These are phyloP conservation scores for Blastobotrys raffinosifermentans DNA, from an alignment of 1,139 yeast genomes.

Conservation along the genomic window DNA sequence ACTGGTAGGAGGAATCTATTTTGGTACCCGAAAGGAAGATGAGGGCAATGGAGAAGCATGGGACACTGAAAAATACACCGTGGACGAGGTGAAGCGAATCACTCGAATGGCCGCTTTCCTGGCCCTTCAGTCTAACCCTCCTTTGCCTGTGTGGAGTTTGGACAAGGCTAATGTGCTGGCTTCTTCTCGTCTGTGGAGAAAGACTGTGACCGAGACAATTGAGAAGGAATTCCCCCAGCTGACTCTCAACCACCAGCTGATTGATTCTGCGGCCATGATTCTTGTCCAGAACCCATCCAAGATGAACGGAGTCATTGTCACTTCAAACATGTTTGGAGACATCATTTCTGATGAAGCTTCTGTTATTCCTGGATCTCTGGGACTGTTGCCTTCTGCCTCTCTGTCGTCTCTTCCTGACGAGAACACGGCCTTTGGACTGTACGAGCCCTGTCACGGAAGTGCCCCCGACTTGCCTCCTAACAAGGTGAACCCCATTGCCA, in stretches of 20 bases:
- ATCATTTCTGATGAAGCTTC: conserved; percentile 96
- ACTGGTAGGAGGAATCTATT: conserved; percentile 95
- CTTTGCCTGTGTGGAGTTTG: conserved; percentile 88
- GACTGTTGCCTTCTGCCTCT: conserved; percentile 93
- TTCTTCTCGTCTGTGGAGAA: conserved; percentile 93
- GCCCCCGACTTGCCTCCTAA: conserved; percentile 89
- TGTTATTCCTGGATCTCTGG: conserved; percentile 95
- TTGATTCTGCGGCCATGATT: conserved; percentile 98
- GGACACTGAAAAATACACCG: conserved; percentile 90
- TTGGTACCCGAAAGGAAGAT: conserved; percentile 92
- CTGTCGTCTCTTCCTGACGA: conserved; percentile 92
- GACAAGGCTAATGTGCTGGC: conserved; percentile 98
- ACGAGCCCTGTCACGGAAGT: conserved; percentile 98
- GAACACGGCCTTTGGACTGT: conserved; percentile 87
- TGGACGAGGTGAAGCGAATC: conserved; percentile 86
- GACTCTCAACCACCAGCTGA: conserved; percentile 82
- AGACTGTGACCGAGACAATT: conserved; percentile 80
- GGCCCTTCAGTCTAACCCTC: conserved; percentile 90
- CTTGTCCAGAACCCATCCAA: conserved; percentile 83
- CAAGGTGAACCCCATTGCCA: conserved; percentile 92
- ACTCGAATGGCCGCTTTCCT: conserved; percentile 97
- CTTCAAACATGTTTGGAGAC: conserved; percentile 97
- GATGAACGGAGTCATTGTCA: conserved; percentile 84
- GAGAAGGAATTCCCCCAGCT: conserved; percentile 84
- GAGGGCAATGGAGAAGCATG: conserved; percentile 80